A percentile compares a stretch with the other conserved stretches of the same genome.
phyloP scores from a whole-genome alignment of 2,329 filamentous ascomycete species.

The Phialemonium atrogriseum region DNA sequence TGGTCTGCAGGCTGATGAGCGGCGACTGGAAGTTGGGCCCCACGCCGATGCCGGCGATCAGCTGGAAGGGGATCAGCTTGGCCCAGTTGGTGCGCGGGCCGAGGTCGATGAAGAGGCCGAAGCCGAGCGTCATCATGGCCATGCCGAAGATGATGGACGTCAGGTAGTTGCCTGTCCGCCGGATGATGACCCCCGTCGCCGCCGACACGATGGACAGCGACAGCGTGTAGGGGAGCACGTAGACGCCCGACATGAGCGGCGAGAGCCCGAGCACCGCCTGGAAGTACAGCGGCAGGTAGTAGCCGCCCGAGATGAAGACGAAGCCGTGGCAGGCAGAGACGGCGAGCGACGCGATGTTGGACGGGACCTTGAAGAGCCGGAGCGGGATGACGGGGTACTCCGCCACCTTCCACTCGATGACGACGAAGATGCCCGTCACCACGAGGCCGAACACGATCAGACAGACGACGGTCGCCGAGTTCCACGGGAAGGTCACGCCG shows the following conservation, averaged over 20 bases:
- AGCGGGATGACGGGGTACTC: slow-evolving; percentile 62
- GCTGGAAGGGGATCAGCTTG: slow-evolving; percentile 45
- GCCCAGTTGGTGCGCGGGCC: slow-evolving; percentile 37
- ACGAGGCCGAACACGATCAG: slow-evolving; percentile 52
- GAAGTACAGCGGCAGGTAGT: slow-evolving; percentile 67
- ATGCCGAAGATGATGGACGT: slow-evolving; percentile 45
- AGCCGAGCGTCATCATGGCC: slow-evolving; percentile 48
- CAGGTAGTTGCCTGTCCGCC: slow-evolving; percentile 50
- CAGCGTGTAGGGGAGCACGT: slow-evolving; percentile 54
- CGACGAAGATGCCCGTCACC: slow-evolving; percentile 41
- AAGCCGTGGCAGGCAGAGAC: slow-evolving; percentile 38
- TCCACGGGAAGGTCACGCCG: slow-evolving; percentile 54
- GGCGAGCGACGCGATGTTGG: slow-evolving; percentile 48
- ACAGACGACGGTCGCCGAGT: slow-evolving; percentile 52
- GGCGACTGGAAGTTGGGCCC: slow-evolving; percentile 57
- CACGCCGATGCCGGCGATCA: slow-evolving; percentile 51
- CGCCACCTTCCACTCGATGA: slow-evolving; percentile 56
- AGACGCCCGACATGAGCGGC: slow-evolving; percentile 51
- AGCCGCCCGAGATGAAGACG: slow-evolving; percentile 57
- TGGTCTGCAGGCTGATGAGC: slow-evolving; percentile 55
- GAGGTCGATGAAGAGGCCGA: slow-evolving; percentile 48
- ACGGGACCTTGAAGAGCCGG: slow-evolving; percentile 45
- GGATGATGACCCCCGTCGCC: slow-evolving; percentile 31
- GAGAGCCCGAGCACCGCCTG: slow-evolving; percentile 57
- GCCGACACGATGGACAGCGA: slow-evolving; percentile 36